Percentiles rank a stretch among this genome's conserved stretches.
Evolutionary conservation across 345 rosid genomes (phyloP).

Genomic region (Sisymbrium altissimum): DNA sequence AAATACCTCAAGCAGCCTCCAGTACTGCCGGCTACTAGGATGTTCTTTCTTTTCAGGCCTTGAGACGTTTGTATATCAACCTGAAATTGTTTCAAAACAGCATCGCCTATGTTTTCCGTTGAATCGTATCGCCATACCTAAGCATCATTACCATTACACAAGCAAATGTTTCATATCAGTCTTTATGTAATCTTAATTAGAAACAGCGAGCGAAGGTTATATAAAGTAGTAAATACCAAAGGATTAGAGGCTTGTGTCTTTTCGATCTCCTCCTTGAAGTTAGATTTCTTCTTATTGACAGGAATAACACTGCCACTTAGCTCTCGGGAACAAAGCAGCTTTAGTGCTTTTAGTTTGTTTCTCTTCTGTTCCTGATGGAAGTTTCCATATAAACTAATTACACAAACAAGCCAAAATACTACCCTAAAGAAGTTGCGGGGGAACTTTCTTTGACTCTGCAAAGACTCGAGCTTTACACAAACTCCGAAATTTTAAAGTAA

Average conservation of each 20-base stretch:
- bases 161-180: neutral
- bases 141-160: constrained; percentile 8
- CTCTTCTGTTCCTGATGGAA: constrained; percentile 30
- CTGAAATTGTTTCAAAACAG: constrained; percentile 47
- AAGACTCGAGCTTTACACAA: constrained; percentile 14
- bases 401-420: neutral
- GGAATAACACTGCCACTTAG: constrained; percentile 47
- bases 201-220: neutral
- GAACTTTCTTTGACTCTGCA: neutral
- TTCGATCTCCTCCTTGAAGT: constrained; percentile 61
- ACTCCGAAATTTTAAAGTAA: neutral
- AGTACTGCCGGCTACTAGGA: constrained; percentile 50
- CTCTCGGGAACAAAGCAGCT: constrained; percentile 65
- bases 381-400: neutral
- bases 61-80: constrained; percentile 42
- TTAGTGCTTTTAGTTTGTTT: constrained; percentile 31
- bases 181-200: neutral
- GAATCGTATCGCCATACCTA: constrained; percentile 51
- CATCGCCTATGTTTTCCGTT: constrained; percentile 40
- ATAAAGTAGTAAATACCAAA: constrained; percentile 39
- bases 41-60: constrained; percentile 46
- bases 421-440: neutral
- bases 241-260: constrained; percentile 65
- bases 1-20: constrained; percentile 62
- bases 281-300: constrained; percentile 38